A percentile compares a stretch with the other conserved stretches of the same genome.
Evolutionary conservation across 1,284 basidiomycete genomes (phyloP).

Genomic region (Malassezia vespertilionis): DNA sequence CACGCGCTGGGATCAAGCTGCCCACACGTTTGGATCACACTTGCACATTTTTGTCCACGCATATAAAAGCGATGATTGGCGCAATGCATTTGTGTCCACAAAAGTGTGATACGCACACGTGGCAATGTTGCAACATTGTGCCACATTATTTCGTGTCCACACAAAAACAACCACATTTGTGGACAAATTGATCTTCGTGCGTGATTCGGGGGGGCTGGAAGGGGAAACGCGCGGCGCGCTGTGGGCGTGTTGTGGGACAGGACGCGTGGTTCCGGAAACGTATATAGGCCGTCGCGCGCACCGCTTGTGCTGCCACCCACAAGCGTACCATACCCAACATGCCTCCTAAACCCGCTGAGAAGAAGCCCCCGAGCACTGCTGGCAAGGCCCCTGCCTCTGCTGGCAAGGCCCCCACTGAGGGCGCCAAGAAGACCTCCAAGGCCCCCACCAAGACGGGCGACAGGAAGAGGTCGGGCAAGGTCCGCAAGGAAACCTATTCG

Average conservation of each 20-base stretch:
- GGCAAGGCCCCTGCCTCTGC: constrained; percentile 54
- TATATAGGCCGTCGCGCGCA: constrained; percentile 18
- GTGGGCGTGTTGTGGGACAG: constrained; percentile 6
- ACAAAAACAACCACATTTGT: background rate
- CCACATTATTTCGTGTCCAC: constrained; percentile 8
- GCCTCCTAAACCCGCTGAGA: constrained; percentile 47
- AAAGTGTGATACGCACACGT: too few relatives aligned
- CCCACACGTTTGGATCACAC: too few relatives aligned
- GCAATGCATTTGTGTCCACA: too few relatives aligned
- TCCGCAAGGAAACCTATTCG: constrained; percentile 54
- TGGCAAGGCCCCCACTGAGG: constrained; percentile 52
- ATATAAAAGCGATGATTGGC: too few relatives aligned
- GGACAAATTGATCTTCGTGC: constrained; percentile 12
- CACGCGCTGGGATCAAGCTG: too few relatives aligned
- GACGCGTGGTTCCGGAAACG: constrained; percentile 10
- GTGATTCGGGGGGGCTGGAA: background rate
- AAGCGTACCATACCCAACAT: constrained; percentile 19
- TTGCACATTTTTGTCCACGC: background rate
- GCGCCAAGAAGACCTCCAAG: constrained; percentile 55
- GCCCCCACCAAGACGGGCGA: constrained; percentile 52
- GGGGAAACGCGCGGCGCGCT: too few relatives aligned
- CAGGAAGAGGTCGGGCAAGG: constrained; percentile 57
- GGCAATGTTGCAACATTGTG: too few relatives aligned
- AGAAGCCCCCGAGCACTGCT: constrained; percentile 54
- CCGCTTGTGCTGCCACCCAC: background rate